Evolutionary conservation across 306 rosid genomes (phyloP).

Genomic region (Begonia peltatifolia): DNA sequence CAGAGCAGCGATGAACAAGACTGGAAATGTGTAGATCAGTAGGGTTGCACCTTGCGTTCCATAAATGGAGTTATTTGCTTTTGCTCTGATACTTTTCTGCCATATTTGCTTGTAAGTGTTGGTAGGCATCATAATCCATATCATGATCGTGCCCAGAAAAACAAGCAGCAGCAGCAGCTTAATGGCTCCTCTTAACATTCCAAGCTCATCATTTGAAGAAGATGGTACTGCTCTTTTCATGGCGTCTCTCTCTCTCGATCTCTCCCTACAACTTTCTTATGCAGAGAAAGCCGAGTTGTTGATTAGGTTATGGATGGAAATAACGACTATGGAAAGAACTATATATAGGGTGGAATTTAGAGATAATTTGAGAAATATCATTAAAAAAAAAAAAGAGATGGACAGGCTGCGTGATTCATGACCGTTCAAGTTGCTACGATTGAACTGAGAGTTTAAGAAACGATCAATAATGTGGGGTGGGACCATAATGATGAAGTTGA

Average conservation of each 20-base stretch:
- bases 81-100: constrained; percentile 15
- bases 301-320: not conserved
- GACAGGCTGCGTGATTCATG: constrained; percentile 22
- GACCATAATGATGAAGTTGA: constrained; percentile 2
- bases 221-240: constrained; percentile 7
- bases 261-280: not conserved
- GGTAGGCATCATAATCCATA: constrained; percentile 57
- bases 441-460: not conserved
- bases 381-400: not conserved
- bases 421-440: not conserved
- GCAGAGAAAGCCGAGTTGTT: too few relatives aligned
- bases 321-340: constrained; percentile 6
- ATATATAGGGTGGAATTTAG: constrained; percentile 26
- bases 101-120: constrained; percentile 22
- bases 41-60: constrained; percentile 35
- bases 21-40: constrained; percentile 43
- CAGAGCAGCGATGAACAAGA: constrained; percentile 45
- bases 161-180: constrained; percentile 22
- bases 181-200: constrained; percentile 12
- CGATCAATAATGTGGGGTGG: not conserved
- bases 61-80: constrained; percentile 26
- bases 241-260: not conserved
- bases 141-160: constrained; percentile 29
- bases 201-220: not conserved
- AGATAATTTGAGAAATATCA: not conserved